Base-by-base conservation (phyloP, 2,329 filamentous ascomycete species). In the Xylaria polymorpha region DNA sequence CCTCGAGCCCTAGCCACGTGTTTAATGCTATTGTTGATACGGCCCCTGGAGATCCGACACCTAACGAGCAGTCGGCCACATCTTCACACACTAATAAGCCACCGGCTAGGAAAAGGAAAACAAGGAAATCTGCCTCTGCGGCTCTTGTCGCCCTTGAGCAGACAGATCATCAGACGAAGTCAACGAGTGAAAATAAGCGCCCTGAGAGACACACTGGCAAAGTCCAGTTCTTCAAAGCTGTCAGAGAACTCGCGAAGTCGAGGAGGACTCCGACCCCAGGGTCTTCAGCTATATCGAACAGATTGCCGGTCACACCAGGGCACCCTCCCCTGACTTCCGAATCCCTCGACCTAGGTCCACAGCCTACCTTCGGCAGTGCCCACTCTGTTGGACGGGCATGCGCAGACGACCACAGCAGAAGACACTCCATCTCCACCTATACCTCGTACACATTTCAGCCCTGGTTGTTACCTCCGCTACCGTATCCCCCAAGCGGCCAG, bases 401-500 rank as follows among this genome's bases (percentile, higher is more conserved):
- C 81, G 84, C 25, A 78, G 81, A 46, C 80, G 85, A 67, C 86
- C 84, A 74, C 81, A 82, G 15, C 86, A 85, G 53, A 57, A 72
- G 6, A 69, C 73, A 67, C 14, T 56, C 56, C 1, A 56, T 48
- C 29, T 22, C 68, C 46, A 37, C 50, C 6, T 70, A 57, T 61
- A 29, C 55, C 53, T 32, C 39, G 35, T 70, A 51, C 46, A 20
- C 55, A 29, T 64, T 66, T 9, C 68, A 71, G 44, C 53, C 64
- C 14, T 12, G 43, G 10, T 20, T 64, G 18, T 41, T 56, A 43
- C 64, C 22, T 62, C 71, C 55, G 20, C 48, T 43, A 18, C 56
- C 55, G 32, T 44, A 53, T 32, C 48, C 50, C 3, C 20, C 56
- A 10, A 14, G n/a, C 25, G 22, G 46, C n/a, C 48, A 56, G 10